Conservation (phyloP, 83 land plant species). For the Diphasiastrum complanatum region DNA sequence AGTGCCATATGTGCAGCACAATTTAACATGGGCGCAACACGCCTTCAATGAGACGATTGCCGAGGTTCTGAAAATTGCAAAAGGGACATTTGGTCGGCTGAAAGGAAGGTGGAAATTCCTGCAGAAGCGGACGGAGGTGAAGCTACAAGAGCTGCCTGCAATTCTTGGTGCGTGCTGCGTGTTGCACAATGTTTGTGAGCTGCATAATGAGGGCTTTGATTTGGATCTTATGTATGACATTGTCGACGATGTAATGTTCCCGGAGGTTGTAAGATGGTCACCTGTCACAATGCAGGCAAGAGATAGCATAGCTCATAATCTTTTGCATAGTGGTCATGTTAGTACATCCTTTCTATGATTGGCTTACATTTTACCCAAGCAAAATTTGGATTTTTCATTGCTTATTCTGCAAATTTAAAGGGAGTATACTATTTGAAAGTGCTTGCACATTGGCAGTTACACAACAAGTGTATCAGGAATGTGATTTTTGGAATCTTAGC, state of each 20-base stretch:
- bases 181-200: constrained; percentile 84
- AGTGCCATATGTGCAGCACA: constrained; percentile 80
- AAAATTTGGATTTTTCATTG: too few relatives aligned
- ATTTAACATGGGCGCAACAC: constrained; percentile 84
- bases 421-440: too few relatives aligned
- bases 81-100: constrained; percentile 62
- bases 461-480: too few relatives aligned
- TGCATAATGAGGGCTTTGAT: constrained; percentile 61
- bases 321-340: constrained; percentile 66
- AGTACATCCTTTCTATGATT: constrained; percentile 48
- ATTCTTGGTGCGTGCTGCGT: constrained; percentile 95
- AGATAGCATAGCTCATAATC: constrained; percentile 77
- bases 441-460: too few relatives aligned
- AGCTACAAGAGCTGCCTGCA: constrained; percentile 84
- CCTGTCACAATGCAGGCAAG: constrained; percentile 45
- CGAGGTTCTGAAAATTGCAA: constrained; percentile 54
- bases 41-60: constrained; percentile 80
- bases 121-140: constrained; percentile 91
- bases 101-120: constrained; percentile 86
- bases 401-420: too few relatives aligned
- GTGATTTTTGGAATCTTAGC: too few relatives aligned
- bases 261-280: constrained; percentile 42
- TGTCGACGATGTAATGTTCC: constrained; percentile 68
- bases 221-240: constrained; percentile 43
- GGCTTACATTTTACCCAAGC: not conserved